Conservation (phyloP, 768 basidiomycete genomes). For the Ramaria sp. region DNA sequence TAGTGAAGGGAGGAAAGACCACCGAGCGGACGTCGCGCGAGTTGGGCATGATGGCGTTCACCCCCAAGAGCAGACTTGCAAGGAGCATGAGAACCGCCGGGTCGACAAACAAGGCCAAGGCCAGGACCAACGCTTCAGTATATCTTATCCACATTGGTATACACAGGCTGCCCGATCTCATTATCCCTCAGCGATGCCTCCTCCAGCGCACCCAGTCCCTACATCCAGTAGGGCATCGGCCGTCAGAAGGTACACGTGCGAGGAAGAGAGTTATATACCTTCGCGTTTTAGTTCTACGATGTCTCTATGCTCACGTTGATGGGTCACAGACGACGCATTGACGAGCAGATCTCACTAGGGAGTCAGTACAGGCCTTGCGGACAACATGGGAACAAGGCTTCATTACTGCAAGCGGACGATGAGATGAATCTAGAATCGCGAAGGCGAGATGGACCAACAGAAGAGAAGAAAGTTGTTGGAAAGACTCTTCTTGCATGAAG, state of each 20-base stretch:
- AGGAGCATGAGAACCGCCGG: too few species aligned
- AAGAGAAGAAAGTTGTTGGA: conserved; percentile 69
- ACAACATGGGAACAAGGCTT: conserved; percentile 86
- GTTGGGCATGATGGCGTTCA: too few species aligned
- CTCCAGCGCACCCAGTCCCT: conserved; percentile 92
- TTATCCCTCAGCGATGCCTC: conserved; percentile 87
- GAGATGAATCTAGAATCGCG: neutral
- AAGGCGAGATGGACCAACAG: conserved; percentile 32
- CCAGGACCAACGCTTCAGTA: too few species aligned
- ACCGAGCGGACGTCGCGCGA: too few species aligned
- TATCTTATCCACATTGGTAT: too few species aligned
- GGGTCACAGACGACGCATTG: conserved; percentile 88
- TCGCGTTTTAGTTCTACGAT: conserved; percentile 82
- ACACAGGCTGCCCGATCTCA: neutral
- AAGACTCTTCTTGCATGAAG: conserved; percentile 76
- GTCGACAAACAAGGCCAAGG: too few species aligned
- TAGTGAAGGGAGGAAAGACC: too few species aligned
- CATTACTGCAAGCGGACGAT: conserved; percentile 45
- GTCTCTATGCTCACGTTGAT: conserved; percentile 49
- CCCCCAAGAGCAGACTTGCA: too few species aligned
- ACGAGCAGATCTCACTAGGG: conserved; percentile 64
- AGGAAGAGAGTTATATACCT: conserved; percentile 36
- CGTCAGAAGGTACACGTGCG: neutral
- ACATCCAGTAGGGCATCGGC: neutral
- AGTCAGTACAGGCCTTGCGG: conserved; percentile 85